These are phyloP conservation scores for Trebouxia sp. DNA, from an alignment of 139 green algal species.

Conservation along the genomic window DNA sequence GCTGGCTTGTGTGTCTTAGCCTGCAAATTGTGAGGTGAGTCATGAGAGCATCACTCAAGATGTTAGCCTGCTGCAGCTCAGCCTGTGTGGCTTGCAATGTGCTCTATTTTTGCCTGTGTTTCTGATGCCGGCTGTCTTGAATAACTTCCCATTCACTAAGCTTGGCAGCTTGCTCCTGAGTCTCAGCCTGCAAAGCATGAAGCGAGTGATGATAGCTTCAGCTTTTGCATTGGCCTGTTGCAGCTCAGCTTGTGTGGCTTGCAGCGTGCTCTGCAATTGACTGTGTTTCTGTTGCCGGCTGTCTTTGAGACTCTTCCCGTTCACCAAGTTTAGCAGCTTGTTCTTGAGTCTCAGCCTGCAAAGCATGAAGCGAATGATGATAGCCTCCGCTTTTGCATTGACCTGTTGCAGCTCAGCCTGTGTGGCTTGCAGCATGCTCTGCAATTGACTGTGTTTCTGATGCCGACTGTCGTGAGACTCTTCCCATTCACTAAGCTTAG, in stretches of 20 bases:
- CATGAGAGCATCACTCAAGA: background rate
- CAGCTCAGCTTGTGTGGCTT: constrained; percentile 23
- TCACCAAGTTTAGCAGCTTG: background rate
- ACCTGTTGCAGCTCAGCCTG: constrained; percentile 23
- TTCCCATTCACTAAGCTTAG: background rate
- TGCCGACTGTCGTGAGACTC: background rate
- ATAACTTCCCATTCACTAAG: background rate
- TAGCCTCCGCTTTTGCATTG: too few relatives aligned
- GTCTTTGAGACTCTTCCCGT: background rate
- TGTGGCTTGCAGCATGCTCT: constrained; percentile 19
- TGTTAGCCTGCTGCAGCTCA: constrained; percentile 1
- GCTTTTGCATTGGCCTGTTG: background rate
- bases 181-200: background rate
- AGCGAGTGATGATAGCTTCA: too few relatives aligned
- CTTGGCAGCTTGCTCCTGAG: background rate
- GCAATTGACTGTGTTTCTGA: background rate
- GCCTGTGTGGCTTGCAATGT: constrained; percentile 19
- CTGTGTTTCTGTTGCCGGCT: background rate
- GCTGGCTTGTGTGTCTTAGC: too few relatives aligned
- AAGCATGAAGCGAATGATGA: too few relatives aligned
- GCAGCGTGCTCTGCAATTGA: constrained; percentile 22
- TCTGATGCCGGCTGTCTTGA: background rate
- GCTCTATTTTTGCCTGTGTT: background rate
- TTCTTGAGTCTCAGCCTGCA: background rate
- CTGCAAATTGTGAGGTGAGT: too few relatives aligned